Evolutionary conservation across 805 yeast species (phyloP).

Genomic region (Candida koratica): DNA sequence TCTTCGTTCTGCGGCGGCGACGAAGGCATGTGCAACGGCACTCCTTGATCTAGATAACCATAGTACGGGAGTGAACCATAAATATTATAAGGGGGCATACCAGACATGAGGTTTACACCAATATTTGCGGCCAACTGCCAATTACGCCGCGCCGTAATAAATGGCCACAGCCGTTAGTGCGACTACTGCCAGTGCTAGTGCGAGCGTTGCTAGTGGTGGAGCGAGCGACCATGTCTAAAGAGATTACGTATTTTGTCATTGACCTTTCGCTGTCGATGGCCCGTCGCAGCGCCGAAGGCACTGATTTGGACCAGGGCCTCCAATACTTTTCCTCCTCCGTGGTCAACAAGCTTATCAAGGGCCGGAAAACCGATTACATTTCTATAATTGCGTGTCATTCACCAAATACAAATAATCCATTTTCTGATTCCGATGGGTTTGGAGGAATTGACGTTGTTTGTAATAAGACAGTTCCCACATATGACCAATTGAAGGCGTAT

Average conservation of each 20-base stretch:
- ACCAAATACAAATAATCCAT: conserved; percentile 15
- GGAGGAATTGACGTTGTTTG: conserved; percentile 19
- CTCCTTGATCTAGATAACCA: not conserved
- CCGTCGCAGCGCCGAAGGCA: not conserved
- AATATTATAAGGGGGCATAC: conserved; percentile 8
- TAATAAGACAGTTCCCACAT: conserved; percentile 21
- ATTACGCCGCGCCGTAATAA: too few species aligned
- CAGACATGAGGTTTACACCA: not conserved
- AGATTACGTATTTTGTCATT: conserved; percentile 45
- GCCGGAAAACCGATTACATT: conserved; percentile 38
- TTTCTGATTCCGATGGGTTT: conserved; percentile 13
- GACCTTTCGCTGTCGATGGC: conserved; percentile 36
- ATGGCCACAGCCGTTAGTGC: too few species aligned
- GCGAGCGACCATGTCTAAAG: conserved; percentile 22
- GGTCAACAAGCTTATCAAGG: conserved; percentile 22
- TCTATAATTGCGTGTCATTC: conserved; percentile 30
- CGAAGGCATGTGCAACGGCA: not conserved
- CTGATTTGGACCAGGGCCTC: conserved; percentile 22
- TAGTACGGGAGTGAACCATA: conserved; percentile 5
- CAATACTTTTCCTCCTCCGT: conserved; percentile 37
- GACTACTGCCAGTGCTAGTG: too few species aligned
- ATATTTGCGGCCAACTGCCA: too few species aligned
- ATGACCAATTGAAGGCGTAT: conserved; percentile 16
- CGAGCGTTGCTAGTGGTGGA: too few species aligned
- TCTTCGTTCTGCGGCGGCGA: not conserved